These are phyloP conservation scores for Penicillium desertorum DNA, from an alignment of 495 filamentous ascomycete genomes.

Conservation along the genomic window DNA sequence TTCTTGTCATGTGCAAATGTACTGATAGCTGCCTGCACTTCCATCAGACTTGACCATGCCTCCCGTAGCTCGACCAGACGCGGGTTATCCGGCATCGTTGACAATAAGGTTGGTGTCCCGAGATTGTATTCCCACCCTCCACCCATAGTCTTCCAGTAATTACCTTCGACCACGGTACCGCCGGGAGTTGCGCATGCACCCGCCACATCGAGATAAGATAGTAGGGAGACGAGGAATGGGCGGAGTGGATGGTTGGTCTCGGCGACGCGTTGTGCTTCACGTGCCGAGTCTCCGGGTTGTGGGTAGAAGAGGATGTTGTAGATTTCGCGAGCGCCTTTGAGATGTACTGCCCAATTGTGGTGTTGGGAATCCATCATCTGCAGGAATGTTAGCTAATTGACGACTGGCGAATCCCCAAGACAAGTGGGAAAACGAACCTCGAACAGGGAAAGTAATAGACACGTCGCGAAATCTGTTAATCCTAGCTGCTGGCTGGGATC, in stretches of 20 bases:
- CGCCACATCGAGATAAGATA: constrained; percentile 44
- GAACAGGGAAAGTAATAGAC: constrained; percentile 41
- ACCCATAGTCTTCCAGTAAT: constrained; percentile 42
- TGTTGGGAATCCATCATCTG: constrained; percentile 50
- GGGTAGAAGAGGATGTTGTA: constrained; percentile 41
- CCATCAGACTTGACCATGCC: constrained; percentile 44
- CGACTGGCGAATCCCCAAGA: not conserved
- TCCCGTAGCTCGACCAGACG: constrained; percentile 36
- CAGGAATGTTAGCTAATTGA: constrained; percentile 6
- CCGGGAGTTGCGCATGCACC: constrained; percentile 43
- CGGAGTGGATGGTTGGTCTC: constrained; percentile 42
- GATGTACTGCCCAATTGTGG: constrained; percentile 43
- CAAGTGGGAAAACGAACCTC: constrained; percentile 30
- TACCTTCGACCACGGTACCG: constrained; percentile 41
- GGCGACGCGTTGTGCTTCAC: constrained; percentile 34
- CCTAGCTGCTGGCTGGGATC: constrained; percentile 29
- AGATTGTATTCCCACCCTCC: constrained; percentile 47
- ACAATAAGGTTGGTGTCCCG: constrained; percentile 35
- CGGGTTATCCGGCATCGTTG: constrained; percentile 27
- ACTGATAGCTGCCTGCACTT: constrained; percentile 41
- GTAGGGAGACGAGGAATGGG: constrained; percentile 41
- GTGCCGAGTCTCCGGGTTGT: constrained; percentile 24
- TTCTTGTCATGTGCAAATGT: constrained; percentile 40
- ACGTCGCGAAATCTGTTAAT: constrained; percentile 42
- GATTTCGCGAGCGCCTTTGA: constrained; percentile 45